Evolutionary conservation across 371 early-diverging fungal genomes (phyloP).

Genomic region (Mortierella polycephala): DNA sequence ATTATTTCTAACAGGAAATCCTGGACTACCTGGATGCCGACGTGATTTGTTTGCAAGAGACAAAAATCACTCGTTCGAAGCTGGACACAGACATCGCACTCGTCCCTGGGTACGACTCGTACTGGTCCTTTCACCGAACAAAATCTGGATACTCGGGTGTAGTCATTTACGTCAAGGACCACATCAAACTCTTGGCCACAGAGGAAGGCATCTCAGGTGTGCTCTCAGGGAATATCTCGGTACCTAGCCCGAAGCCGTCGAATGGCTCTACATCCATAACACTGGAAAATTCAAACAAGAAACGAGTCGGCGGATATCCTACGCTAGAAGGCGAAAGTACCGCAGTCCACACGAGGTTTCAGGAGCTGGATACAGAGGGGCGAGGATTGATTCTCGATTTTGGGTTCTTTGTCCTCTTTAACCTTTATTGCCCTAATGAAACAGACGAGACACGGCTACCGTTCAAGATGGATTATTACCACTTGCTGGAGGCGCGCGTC

Average conservation of each 20-base stretch:
- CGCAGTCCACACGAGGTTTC: conserved; percentile 51
- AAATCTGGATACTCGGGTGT: conserved; percentile 83
- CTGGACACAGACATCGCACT: conserved; percentile 70
- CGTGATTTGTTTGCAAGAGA: conserved; percentile 87
- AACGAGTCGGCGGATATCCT: conserved; percentile 27
- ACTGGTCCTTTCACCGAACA: conserved; percentile 71
- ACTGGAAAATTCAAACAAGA: conserved; percentile 1
- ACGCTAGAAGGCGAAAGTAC: conserved; percentile 12
- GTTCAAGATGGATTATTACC: conserved; percentile 76
- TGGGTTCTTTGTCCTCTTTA: conserved; percentile 80
- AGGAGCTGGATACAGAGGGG: conserved; percentile 79
- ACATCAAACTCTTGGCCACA: conserved; percentile 60
- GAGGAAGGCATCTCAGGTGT: conserved; percentile 77
- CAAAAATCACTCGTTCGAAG: conserved; percentile 72
- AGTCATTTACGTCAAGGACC: conserved; percentile 73
- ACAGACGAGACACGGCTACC: conserved; percentile 64
- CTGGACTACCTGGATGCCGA: conserved; percentile 72
- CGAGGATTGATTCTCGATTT: conserved; percentile 86
- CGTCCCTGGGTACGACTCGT: conserved; percentile 80
- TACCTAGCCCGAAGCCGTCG: background rate
- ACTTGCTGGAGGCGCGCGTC: conserved; percentile 64
- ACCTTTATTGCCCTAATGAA: conserved; percentile 85
- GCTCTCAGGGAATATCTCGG: conserved; percentile 28
- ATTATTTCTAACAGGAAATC: conserved; percentile 52
- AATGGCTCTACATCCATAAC: background rate